Evolutionary conservation across 2,329 filamentous ascomycete species (phyloP).

Genomic region (Aspergillus candidus): DNA sequence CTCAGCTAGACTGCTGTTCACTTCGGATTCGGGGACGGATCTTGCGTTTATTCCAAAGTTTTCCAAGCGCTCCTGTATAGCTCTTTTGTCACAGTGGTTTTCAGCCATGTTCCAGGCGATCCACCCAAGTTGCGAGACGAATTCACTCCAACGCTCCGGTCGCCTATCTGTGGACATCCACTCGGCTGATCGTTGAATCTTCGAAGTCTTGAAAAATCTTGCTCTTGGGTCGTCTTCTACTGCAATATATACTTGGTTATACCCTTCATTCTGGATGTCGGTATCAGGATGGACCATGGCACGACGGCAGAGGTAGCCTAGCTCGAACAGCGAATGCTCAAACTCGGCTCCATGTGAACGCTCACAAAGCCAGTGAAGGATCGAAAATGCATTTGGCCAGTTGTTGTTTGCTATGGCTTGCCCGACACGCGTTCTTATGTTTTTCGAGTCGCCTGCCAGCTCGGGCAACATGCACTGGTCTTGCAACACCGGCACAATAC

Average conservation of each 20-base stretch:
- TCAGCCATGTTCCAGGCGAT: constrained; percentile 16
- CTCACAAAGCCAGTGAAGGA: constrained; percentile 22
- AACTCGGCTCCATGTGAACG: constrained; percentile 20
- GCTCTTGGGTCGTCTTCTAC: constrained; percentile 12
- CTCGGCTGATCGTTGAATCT: background rate
- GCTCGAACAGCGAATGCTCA: constrained; percentile 17
- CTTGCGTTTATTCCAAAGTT: background rate
- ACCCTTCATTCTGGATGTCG: constrained; percentile 8
- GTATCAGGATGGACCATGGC: constrained; percentile 15
- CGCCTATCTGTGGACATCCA: constrained; percentile 9
- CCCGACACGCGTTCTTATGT: constrained; percentile 10
- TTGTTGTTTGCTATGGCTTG: constrained; percentile 1
- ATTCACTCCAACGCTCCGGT: constrained; percentile 12
- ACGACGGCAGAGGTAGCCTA: constrained; percentile 22
- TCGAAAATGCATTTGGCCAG: constrained; percentile 18
- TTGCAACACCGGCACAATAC: constrained; percentile 24
- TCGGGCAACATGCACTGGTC: constrained; percentile 15
- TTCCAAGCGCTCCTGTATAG: no score
- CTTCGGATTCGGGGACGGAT: background rate
- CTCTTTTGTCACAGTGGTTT: no score
- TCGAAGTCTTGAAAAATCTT: constrained; percentile 4
- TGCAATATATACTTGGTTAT: background rate
- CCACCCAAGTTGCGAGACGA: constrained; percentile 22
- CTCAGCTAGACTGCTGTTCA: background rate
- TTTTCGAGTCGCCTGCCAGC: constrained; percentile 14